These are phyloP conservation scores for Agrocybe pediades DNA, from an alignment of 768 basidiomycete species.

Conservation along the genomic window DNA sequence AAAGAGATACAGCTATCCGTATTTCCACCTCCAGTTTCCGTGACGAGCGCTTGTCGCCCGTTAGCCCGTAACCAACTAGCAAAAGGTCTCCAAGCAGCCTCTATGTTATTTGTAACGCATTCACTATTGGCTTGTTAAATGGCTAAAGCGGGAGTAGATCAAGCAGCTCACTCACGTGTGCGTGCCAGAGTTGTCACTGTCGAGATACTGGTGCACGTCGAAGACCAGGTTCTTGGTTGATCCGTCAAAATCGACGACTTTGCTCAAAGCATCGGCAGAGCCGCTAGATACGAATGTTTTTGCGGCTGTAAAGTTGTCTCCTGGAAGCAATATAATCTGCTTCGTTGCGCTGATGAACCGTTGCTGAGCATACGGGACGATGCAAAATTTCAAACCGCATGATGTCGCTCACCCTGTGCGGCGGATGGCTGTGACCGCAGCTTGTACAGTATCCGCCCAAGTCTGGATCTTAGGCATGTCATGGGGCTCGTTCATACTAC, in stretches of 20 bases:
- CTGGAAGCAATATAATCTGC: conserved; percentile 63
- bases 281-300: conserved; percentile 50
- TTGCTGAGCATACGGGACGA: too few relatives aligned
- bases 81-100: conserved; percentile 44
- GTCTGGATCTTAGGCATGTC: conserved; percentile 48
- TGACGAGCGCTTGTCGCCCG: conserved; percentile 55
- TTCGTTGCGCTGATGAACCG: conserved; percentile 45
- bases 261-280: conserved; percentile 48
- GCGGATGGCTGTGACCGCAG: conserved; percentile 64
- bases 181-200: conserved; percentile 46
- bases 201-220: conserved; percentile 67
- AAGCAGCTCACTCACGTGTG: conserved; percentile 16
- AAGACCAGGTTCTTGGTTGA: conserved; percentile 48
- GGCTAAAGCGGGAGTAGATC: neutral
- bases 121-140: conserved; percentile 20
- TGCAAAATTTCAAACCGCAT: too few relatives aligned
- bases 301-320: conserved; percentile 57
- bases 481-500: conserved; percentile 67
- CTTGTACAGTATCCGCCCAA: conserved; percentile 57
- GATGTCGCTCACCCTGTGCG: conserved; percentile 47
- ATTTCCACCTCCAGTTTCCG: conserved; percentile 64
- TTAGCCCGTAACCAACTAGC: conserved; percentile 51
- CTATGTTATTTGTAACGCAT: conserved; percentile 59
- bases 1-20: conserved; percentile 46
- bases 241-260: conserved; percentile 48